These are phyloP conservation scores for Musa troglodytarum DNA, from an alignment of 176 grass and related monocot genomes.

Conservation along the genomic window DNA sequence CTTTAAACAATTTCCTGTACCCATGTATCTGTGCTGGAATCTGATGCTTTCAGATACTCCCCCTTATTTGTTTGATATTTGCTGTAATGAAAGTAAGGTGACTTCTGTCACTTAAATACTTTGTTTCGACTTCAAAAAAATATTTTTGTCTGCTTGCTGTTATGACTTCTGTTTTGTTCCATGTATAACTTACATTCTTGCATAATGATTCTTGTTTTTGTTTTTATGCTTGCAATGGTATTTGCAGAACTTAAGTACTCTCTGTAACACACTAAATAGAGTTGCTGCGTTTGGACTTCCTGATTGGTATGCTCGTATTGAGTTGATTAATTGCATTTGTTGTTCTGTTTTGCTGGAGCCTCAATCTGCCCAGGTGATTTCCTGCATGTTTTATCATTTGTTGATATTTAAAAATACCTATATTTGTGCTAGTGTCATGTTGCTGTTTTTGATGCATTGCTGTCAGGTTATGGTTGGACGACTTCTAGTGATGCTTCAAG, in stretches of 20 bases:
- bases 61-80: too few species aligned
- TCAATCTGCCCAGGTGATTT: conserved; percentile 54
- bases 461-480: conserved; percentile 63
- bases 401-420: background rate
- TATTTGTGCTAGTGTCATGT: background rate
- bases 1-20: too few species aligned
- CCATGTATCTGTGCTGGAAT: too few species aligned
- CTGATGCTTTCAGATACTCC: too few species aligned
- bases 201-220: conserved; percentile 10
- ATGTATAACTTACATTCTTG: background rate
- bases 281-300: conserved; percentile 35
- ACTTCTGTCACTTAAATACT: background rate
- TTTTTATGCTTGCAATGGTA: conserved; percentile 29
- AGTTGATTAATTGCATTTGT: conserved; percentile 75
- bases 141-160: background rate
- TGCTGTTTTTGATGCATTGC: background rate
- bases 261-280: conserved; percentile 54
- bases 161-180: background rate
- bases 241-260: conserved; percentile 45
- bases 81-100: too few species aligned
- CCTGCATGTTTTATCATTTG: background rate
- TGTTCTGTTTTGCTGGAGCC: conserved; percentile 71
- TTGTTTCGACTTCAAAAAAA: background rate
- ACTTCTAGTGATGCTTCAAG: conserved; percentile 87
- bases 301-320: conserved; percentile 64